These are phyloP conservation scores for Aspergillus fijiensis DNA, from an alignment of 2,329 filamentous ascomycete species.

Conservation along the genomic window DNA sequence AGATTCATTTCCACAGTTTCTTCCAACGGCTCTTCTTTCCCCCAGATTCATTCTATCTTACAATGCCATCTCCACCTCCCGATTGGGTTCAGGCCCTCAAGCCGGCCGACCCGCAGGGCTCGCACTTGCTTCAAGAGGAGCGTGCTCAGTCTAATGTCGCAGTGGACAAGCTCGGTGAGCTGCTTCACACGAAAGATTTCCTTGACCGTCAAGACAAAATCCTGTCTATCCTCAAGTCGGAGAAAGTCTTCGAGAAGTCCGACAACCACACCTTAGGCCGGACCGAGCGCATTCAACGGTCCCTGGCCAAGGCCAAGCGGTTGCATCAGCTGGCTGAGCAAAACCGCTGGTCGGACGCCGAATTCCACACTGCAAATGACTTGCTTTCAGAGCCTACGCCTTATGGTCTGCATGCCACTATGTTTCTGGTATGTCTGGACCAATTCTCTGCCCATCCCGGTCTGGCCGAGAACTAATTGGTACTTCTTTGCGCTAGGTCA, in stretches of 20 bases:
- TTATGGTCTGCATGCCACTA: conserved; percentile 69
- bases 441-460: not conserved
- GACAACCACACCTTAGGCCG: conserved; percentile 74
- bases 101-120: conserved; percentile 66
- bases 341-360: conserved; percentile 66
- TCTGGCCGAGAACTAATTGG: conserved; percentile 12
- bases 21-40: not conserved
- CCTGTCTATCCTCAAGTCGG: conserved; percentile 62
- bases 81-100: conserved; percentile 67
- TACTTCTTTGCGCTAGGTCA: conserved; percentile 49
- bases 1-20: conserved; percentile 5
- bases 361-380: conserved; percentile 64
- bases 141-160: conserved; percentile 66
- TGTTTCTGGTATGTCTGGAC: conserved; percentile 59
- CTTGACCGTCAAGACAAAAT: conserved; percentile 62
- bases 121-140: conserved; percentile 67
- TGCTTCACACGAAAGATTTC: conserved; percentile 66
- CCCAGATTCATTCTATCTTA: conserved; percentile 8
- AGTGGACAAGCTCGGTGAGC: conserved; percentile 65
- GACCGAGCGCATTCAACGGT: conserved; percentile 66
- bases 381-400: conserved; percentile 72
- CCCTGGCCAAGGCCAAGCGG: conserved; percentile 69
- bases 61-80: conserved; percentile 48
- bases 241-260: conserved; percentile 74
- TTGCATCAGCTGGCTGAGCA: conserved; percentile 65